Evolutionary conservation across 2,329 filamentous ascomycete species (phyloP).

Genomic region (Microsporum audouinii): DNA sequence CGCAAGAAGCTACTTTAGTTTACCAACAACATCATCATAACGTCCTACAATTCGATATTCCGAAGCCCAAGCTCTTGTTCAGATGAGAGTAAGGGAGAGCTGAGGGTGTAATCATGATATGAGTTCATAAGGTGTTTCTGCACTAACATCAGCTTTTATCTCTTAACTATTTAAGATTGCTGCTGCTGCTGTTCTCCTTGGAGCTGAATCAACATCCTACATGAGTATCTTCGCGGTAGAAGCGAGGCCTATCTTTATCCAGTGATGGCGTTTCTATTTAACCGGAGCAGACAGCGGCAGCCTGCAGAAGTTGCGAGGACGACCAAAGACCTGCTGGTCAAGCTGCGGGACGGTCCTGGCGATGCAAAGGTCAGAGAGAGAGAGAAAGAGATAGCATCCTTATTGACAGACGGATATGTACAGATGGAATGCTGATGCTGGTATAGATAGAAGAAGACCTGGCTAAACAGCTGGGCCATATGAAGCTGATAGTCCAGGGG

Average conservation of each 20-base stretch:
- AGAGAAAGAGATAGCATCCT: conserved; percentile 3
- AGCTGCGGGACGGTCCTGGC: conserved; percentile 47
- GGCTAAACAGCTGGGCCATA: conserved; percentile 71
- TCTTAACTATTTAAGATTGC: not conserved
- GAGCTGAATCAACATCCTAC: not conserved
- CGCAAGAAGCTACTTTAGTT: not conserved
- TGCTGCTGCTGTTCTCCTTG: not conserved
- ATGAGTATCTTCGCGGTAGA: not conserved
- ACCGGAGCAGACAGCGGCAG: conserved; percentile 49
- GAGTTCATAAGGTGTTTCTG: not conserved
- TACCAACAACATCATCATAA: not conserved
- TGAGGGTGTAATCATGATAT: not conserved
- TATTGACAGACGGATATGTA: not conserved
- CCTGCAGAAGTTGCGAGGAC: conserved; percentile 51
- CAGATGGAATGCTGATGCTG: conserved; percentile 13
- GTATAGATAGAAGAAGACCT: conserved; percentile 70
- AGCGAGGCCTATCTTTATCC: conserved; percentile 6
- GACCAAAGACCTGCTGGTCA: conserved; percentile 52
- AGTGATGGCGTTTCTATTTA: conserved; percentile 60
- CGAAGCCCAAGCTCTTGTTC: not conserved
- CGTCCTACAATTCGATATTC: not conserved
- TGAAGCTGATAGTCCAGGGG: conserved; percentile 88
- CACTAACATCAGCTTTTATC: not conserved
- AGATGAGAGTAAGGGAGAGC: not conserved
- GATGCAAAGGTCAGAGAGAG: conserved; percentile 42